These are phyloP conservation scores for Bipolaris victoriae DNA, from an alignment of 2,329 filamentous ascomycete genomes.

Conservation along the genomic window DNA sequence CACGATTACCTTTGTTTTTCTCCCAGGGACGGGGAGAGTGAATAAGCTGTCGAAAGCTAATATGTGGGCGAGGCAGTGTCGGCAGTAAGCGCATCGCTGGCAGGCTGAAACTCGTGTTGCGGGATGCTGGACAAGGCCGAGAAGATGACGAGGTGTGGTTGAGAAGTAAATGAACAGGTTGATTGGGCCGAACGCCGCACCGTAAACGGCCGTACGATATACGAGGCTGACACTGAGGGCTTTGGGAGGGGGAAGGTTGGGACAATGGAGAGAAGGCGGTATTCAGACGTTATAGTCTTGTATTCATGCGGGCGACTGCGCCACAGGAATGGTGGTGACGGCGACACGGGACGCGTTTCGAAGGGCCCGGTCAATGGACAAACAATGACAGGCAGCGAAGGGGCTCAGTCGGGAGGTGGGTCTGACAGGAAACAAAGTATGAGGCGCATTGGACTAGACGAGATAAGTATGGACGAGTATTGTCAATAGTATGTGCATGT, in stretches of 20 bases:
- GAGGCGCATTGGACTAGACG: neutral
- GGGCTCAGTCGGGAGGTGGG: neutral
- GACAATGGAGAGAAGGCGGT: neutral
- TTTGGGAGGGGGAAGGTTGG: neutral
- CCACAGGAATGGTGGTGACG: neutral
- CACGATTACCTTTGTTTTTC: neutral
- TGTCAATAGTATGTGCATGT: neutral
- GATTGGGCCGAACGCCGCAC: neutral
- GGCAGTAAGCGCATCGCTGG: neutral
- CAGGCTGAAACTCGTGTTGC: neutral
- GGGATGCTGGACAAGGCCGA: neutral
- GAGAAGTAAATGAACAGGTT: no score
- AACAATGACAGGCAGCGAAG: constrained; percentile 3
- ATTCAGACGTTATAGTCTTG: neutral
- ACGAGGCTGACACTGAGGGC: neutral
- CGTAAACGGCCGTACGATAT: neutral
- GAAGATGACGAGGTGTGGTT: neutral
- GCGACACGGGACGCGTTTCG: constrained; percentile 13
- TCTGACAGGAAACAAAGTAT: constrained; percentile 11
- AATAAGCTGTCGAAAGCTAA: neutral
- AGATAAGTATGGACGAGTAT: neutral
- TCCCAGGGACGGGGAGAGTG: neutral
- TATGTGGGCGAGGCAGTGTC: neutral
- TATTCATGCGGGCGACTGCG: neutral
- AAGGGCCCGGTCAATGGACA: neutral